These are phyloP conservation scores for Leishmania martiniquensis DNA, from an alignment of 208 protist genomes.

Conservation along the genomic window DNA sequence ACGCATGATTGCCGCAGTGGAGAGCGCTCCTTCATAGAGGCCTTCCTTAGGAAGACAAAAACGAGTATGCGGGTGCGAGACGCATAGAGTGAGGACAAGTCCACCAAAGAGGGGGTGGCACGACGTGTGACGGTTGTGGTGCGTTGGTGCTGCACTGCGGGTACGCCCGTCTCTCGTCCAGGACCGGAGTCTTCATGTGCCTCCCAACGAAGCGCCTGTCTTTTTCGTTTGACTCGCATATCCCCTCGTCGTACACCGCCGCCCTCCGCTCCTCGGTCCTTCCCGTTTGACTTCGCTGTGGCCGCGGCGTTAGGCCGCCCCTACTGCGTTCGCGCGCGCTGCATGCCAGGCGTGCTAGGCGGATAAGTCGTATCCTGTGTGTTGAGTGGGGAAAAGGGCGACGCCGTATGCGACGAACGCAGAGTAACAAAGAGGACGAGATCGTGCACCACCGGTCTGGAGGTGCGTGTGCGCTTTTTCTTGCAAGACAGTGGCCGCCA, in stretches of 20 bases:
- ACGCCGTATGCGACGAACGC: neutral
- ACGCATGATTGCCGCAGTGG: constrained; percentile 54
- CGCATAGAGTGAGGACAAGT: neutral
- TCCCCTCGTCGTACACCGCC: too few species aligned
- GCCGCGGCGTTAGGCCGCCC: too few species aligned
- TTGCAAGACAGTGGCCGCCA: neutral
- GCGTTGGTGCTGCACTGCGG: neutral
- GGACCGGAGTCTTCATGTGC: neutral
- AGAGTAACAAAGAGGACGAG: neutral
- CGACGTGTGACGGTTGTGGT: neutral
- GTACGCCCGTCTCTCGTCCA: neutral
- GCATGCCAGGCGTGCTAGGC: neutral
- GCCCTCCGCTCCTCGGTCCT: too few species aligned
- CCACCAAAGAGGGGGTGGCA: neutral
- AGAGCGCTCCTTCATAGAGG: constrained; percentile 29
- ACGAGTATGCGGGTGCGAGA: neutral
- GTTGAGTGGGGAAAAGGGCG: neutral
- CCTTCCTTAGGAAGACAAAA: neutral
- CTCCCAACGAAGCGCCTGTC: neutral
- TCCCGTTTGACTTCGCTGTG: too few species aligned
- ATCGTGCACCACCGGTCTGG: neutral
- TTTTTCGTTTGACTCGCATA: neutral
- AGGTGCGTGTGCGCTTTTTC: neutral
- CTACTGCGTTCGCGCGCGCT: neutral
- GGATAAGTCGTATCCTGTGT: too few species aligned